These are phyloP conservation scores for Blastomyces percursus DNA, from an alignment of 2,329 filamentous ascomycete genomes.

Conservation along the genomic window DNA sequence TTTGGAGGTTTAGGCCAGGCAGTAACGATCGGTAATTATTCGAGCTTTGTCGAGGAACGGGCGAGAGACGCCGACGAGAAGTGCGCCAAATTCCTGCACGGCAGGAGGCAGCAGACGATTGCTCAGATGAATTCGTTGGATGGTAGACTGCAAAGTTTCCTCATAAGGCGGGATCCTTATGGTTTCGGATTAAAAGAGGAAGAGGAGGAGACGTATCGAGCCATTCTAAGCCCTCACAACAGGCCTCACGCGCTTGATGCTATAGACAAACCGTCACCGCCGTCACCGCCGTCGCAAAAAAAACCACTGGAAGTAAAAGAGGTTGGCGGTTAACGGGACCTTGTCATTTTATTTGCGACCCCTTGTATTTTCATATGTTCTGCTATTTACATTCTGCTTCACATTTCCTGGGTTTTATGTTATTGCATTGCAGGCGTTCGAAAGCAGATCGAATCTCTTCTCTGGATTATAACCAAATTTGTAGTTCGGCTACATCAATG, in stretches of 20 bases:
- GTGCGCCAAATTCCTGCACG: constrained; percentile 47
- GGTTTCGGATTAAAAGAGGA: constrained; percentile 36
- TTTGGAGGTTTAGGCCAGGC: constrained; percentile 63
- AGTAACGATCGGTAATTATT: constrained; percentile 54
- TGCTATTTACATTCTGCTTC: neutral
- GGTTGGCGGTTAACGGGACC: neutral
- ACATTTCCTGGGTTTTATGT: neutral
- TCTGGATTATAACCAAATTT: neutral
- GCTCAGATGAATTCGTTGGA: constrained; percentile 40
- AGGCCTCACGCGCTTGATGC: neutral
- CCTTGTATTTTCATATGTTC: neutral
- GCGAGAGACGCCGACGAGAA: constrained; percentile 55
- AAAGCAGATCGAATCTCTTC: neutral
- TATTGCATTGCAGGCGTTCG: constrained; percentile 2
- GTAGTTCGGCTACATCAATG: neutral
- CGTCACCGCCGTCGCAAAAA: neutral
- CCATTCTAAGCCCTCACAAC: constrained; percentile 20
- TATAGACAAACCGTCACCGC: neutral
- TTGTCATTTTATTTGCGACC: neutral
- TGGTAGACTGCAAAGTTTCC: constrained; percentile 63
- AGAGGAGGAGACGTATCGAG: constrained; percentile 33
- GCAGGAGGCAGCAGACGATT: constrained; percentile 42
- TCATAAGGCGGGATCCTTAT: constrained; percentile 58
- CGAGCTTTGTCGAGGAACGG: constrained; percentile 53
- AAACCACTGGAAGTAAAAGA: neutral